Percentiles rank a stretch among this genome's conserved stretches.
These are phyloP conservation scores for Carex parvula DNA, from an alignment of 176 grass and related monocot species.

Conservation along the genomic window DNA sequence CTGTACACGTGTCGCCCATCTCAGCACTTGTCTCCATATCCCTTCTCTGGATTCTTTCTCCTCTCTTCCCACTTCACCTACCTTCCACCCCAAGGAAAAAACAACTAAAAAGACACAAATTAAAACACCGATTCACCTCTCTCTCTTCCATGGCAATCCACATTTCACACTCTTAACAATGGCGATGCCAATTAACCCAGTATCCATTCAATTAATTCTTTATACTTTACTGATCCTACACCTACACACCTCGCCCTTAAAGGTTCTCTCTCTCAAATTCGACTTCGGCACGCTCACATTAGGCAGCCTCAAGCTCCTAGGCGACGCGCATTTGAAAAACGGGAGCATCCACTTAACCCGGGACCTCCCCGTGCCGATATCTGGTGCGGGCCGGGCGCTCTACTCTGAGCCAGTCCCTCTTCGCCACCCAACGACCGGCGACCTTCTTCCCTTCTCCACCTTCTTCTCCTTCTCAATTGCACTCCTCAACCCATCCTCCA, in stretches of 20 bases:
- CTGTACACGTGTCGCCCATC: slow-evolving; percentile 26
- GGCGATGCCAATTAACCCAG: slow-evolving; percentile 9
- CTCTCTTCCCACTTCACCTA: slow-evolving; percentile 26
- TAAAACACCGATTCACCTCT: neutral
- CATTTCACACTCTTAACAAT: slow-evolving; percentile 22
- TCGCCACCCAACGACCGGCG: neutral
- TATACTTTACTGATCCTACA: neutral
- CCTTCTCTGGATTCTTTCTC: slow-evolving; percentile 2
- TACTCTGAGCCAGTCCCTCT: slow-evolving; percentile 48
- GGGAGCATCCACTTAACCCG: slow-evolving; percentile 72
- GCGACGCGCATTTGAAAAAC: slow-evolving; percentile 96
- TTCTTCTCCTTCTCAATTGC: slow-evolving; percentile 76
- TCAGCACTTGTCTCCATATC: slow-evolving; percentile 13
- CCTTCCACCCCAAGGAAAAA: slow-evolving; percentile 32
- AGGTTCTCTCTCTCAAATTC: slow-evolving; percentile 33
- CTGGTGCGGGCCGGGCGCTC: slow-evolving; percentile 63
- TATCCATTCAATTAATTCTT: neutral
- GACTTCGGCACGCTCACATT: slow-evolving; percentile 73
- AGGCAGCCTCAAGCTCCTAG: slow-evolving; percentile 54
- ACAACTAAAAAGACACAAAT: neutral
- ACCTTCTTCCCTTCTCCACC: slow-evolving; percentile 68
- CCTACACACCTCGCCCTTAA: neutral
- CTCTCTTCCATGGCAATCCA: slow-evolving; percentile 6
- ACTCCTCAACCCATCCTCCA: slow-evolving; percentile 59
- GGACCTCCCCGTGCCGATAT: slow-evolving; percentile 73